These are phyloP conservation scores for Lactifluus subvellereus DNA, from an alignment of 768 basidiomycete genomes.

Conservation along the genomic window DNA sequence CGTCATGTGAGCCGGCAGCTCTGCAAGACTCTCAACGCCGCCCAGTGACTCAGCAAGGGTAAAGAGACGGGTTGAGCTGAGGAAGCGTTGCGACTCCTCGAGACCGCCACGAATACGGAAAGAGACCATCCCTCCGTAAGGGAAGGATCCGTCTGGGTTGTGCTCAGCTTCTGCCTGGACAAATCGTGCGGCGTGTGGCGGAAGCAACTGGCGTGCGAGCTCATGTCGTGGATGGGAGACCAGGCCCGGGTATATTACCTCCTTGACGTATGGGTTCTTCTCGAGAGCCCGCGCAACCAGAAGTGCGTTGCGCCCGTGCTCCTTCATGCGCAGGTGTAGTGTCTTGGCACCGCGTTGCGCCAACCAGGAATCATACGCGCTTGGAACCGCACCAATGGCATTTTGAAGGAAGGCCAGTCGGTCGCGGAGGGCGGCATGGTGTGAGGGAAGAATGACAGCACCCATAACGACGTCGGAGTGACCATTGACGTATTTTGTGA, in stretches of 20 bases:
- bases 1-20: conserved; percentile 85
- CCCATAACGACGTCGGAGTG: conserved; percentile 95
- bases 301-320: conserved; percentile 81
- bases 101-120: conserved; percentile 54
- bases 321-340: conserved; percentile 78
- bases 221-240: conserved; percentile 57
- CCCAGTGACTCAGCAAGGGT: conserved; percentile 85
- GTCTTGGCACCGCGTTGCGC: conserved; percentile 90
- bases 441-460: conserved; percentile 61
- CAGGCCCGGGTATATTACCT: conserved; percentile 85
- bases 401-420: conserved; percentile 86
- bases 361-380: conserved; percentile 85
- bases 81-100: conserved; percentile 56
- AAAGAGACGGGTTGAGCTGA: conserved; percentile 61
- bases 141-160: conserved; percentile 53
- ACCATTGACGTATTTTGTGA: conserved; percentile 91
- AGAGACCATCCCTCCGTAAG: conserved; percentile 86
- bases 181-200: conserved; percentile 65
- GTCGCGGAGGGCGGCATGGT: conserved; percentile 42
- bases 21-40: conserved; percentile 87
- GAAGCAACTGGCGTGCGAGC: conserved; percentile 56
- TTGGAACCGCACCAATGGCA: conserved; percentile 78
- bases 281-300: conserved; percentile 60
- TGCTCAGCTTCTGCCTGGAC: conserved; percentile 36
- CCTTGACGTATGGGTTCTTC: conserved; percentile 53